Percentiles rank a stretch among this genome's conserved stretches.
phyloP scores from a whole-genome alignment of 345 rosid genomes.

The Triadica sebifera region DNA sequence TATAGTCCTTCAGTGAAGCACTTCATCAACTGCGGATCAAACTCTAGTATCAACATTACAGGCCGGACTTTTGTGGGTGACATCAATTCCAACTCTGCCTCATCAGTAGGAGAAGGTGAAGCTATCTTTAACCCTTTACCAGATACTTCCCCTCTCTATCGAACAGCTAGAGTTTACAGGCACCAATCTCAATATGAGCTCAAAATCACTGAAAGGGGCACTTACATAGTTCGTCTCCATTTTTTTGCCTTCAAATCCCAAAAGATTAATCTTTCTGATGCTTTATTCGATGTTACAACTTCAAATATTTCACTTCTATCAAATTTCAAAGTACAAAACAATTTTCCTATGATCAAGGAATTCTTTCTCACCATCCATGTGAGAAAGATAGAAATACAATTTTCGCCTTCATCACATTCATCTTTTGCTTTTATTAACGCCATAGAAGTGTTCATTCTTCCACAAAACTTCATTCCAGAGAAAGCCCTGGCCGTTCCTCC shows the following conservation, averaged over 20 bases:
- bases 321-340: neutral
- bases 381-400: slow-evolving; percentile 19
- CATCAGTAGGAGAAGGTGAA: slow-evolving; percentile 14
- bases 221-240: slow-evolving; percentile 19
- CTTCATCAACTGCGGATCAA: slow-evolving; percentile 55
- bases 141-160: slow-evolving; percentile 10
- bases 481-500: neutral
- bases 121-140: neutral
- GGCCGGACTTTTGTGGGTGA: slow-evolving; percentile 37
- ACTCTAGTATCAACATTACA: neutral
- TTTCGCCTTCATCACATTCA: slow-evolving; percentile 28
- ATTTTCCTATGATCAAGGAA: slow-evolving; percentile 14
- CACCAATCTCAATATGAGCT: slow-evolving; percentile 2
- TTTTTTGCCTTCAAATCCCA: slow-evolving; percentile 14
- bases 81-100: slow-evolving; percentile 8
- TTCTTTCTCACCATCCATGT: neutral
- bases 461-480: slow-evolving; percentile 23
- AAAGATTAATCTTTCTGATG: neutral
- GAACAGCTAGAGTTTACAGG: slow-evolving; percentile 19
- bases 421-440: slow-evolving; percentile 61
- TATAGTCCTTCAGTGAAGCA: slow-evolving; percentile 34
- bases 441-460: slow-evolving; percentile 49
- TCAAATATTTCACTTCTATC: neutral
- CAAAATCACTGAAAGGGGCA: neutral
- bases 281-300: slow-evolving; percentile 14